Evolutionary conservation across 306 rosid species (phyloP).

Genomic region (Vicia sativa): DNA sequence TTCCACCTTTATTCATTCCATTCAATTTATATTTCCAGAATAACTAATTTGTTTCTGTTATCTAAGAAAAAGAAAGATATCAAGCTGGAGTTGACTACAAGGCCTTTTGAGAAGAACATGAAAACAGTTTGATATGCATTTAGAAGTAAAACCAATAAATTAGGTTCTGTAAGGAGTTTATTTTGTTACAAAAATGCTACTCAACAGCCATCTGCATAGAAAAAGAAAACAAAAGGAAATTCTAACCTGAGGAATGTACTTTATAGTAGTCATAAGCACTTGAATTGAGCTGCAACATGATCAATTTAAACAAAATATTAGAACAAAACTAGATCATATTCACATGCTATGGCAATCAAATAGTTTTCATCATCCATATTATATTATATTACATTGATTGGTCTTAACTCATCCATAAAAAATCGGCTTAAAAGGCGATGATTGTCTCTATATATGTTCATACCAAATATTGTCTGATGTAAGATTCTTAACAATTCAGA

Average conservation of each 20-base stretch:
- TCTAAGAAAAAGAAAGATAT: not conserved
- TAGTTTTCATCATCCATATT: not conserved
- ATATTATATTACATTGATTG: too few species aligned
- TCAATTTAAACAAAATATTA: slow-evolving; percentile 40
- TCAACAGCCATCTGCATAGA: slow-evolving; percentile 8
- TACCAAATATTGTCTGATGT: too few species aligned
- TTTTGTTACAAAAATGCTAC: not conserved
- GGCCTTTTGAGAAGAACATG: not conserved
- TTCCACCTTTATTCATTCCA: slow-evolving; percentile 22
- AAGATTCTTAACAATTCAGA: not conserved
- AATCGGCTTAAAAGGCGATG: too few species aligned
- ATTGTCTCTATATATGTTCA: too few species aligned
- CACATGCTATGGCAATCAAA: not conserved
- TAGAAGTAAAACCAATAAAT: slow-evolving; percentile 11
- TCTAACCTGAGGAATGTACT: slow-evolving; percentile 93
- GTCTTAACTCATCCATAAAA: too few species aligned
- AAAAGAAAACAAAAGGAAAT: slow-evolving; percentile 12
- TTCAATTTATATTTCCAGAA: not conserved
- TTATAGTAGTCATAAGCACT: slow-evolving; percentile 77
- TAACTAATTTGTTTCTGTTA: not conserved
- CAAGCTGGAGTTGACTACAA: not conserved
- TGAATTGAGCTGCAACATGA: slow-evolving; percentile 80
- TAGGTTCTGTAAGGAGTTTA: not conserved
- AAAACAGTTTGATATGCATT: slow-evolving; percentile 18
- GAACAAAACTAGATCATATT: slow-evolving; percentile 35